Conservation (phyloP, 257 asterid genomes). For the Solanum dulcamara region DNA sequence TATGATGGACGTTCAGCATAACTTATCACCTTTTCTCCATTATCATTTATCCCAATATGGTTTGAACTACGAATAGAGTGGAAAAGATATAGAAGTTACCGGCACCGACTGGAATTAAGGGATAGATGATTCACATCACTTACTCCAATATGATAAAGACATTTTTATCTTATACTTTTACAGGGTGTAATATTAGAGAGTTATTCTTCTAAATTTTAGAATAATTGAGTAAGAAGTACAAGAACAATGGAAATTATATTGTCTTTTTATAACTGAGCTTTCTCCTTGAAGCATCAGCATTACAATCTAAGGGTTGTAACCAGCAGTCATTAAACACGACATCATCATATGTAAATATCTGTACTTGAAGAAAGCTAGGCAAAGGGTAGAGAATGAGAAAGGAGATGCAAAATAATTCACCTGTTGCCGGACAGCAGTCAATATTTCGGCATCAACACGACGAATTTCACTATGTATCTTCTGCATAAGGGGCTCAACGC, state of each 20-base stretch:
- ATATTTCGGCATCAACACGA: constrained; percentile 77
- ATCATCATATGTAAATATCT: not conserved
- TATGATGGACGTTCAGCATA: not conserved
- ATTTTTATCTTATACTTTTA: not conserved
- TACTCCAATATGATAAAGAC: not conserved
- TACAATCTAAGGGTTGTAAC: not conserved
- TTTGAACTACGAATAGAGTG: not conserved
- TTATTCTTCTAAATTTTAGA: not conserved
- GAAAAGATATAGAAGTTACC: not conserved
- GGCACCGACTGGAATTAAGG: not conserved
- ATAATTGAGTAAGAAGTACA: not conserved
- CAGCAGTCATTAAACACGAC: not conserved
- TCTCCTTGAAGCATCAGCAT: not conserved
- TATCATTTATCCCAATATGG: not conserved
- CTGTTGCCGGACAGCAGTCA: constrained; percentile 93
- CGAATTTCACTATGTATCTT: constrained; percentile 82
- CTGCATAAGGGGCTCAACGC: constrained; percentile 92
- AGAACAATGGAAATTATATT: not conserved
- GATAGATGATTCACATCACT: not conserved
- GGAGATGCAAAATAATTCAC: constrained; percentile 23
- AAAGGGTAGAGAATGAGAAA: not conserved
- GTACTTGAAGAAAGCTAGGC: not conserved
- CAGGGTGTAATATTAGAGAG: not conserved
- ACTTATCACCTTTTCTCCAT: not conserved
- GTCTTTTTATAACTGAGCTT: not conserved